phyloP scores from a whole-genome alignment of 2,329 filamentous ascomycete species.

The Aspergillus phoenicis region DNA sequence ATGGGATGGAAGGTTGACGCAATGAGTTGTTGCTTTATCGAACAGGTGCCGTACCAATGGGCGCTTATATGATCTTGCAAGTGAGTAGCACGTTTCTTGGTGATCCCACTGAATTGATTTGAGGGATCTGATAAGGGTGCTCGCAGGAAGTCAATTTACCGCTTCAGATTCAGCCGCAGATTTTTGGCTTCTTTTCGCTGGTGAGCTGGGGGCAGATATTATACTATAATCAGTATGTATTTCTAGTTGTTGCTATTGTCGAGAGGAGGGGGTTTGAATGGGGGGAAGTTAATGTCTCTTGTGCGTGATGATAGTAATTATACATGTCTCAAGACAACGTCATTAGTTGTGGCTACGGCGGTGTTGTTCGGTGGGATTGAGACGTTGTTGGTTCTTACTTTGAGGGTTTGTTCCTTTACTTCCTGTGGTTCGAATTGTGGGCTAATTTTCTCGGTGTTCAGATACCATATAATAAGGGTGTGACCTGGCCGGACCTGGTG shows the following conservation, averaged over 20 bases:
- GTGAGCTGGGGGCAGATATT: constrained; percentile 57
- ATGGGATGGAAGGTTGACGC: not conserved
- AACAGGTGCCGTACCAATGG: constrained; percentile 51
- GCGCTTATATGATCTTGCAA: constrained; percentile 56
- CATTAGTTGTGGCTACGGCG: constrained; percentile 45
- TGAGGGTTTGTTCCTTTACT: constrained; percentile 48
- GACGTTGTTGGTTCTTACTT: constrained; percentile 58
- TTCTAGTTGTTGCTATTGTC: too few relatives aligned
- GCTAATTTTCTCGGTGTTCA: constrained; percentile 24
- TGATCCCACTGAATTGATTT: not conserved
- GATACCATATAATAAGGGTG: constrained; percentile 58
- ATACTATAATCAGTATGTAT: constrained; percentile 52
- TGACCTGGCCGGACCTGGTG: constrained; percentile 57
- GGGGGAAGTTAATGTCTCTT: constrained; percentile 9
- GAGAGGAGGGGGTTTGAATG: too few relatives aligned
- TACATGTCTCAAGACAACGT: constrained; percentile 52
- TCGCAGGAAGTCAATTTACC: constrained; percentile 58
- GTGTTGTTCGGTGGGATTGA: constrained; percentile 57
- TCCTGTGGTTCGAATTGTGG: not conserved
- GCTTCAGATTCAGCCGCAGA: constrained; percentile 58
- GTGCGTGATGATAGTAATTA: constrained; percentile 22
- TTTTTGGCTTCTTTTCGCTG: constrained; percentile 54
- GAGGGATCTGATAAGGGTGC: not conserved
- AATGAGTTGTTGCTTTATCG: not conserved
- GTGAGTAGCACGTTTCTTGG: constrained; percentile 25